Conservation (phyloP, 2,329 filamentous ascomycete genomes). For the Simplicillium aogashimaense region DNA sequence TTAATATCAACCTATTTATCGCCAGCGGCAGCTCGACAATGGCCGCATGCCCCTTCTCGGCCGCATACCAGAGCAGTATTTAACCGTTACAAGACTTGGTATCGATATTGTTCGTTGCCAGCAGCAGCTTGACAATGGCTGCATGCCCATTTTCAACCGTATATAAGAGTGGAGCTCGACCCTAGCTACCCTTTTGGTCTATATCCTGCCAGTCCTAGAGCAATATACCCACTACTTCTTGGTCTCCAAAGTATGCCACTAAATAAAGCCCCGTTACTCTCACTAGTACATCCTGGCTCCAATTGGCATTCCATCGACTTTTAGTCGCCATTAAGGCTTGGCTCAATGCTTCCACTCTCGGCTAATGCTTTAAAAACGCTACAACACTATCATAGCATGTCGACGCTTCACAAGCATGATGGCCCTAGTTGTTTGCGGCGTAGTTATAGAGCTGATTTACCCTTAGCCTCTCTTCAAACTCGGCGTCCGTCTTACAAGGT, state of each 20-base stretch:
- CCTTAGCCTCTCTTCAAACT: constrained; percentile 12
- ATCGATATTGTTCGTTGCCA: neutral
- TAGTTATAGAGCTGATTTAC: constrained; percentile 19
- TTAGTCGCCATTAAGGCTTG: constrained; percentile 10
- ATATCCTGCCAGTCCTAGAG: neutral
- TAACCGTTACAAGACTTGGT: neutral
- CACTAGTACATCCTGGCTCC: constrained; percentile 4
- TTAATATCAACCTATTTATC: neutral
- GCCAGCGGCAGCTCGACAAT: constrained; percentile 1
- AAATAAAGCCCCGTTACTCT: constrained; percentile 13
- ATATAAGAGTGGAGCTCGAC: neutral
- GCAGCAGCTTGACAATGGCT: constrained; percentile 1
- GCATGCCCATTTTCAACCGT: neutral
- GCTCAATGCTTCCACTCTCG: constrained; percentile 8
- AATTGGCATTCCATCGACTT: constrained; percentile 1
- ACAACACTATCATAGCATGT: constrained; percentile 4
- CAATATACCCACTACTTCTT: constrained; percentile 1
- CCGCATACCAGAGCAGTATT: constrained; percentile 2
- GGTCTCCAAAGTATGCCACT: constrained; percentile 14
- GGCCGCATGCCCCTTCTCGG: neutral
- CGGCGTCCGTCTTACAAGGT: constrained; percentile 8
- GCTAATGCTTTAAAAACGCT: constrained; percentile 8
- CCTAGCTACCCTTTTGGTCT: neutral
- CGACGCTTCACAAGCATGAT: constrained; percentile 15
- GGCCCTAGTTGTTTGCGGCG: constrained; percentile 20